Conservation (phyloP, 805 yeast species). For the Wickerhamiella brachini region DNA sequence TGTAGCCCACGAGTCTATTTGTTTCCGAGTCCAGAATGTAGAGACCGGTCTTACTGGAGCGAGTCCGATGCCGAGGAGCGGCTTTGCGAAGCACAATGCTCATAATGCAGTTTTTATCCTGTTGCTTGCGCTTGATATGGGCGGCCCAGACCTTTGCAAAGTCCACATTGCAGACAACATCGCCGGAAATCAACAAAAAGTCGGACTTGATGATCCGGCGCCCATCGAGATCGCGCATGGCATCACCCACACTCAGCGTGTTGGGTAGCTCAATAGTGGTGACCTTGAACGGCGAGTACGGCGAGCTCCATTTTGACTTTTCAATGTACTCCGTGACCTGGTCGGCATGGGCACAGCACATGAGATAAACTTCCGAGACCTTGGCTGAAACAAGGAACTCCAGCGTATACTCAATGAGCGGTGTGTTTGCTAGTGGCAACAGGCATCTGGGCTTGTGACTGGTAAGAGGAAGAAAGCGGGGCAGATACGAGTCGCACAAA, state of each 20-base stretch:
- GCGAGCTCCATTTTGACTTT: conserved; percentile 26
- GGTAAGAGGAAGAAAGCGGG: conserved; percentile 86
- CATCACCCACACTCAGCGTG: conserved; percentile 88
- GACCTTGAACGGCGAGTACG: conserved; percentile 66
- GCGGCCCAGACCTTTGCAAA: conserved; percentile 56
- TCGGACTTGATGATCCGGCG: conserved; percentile 84
- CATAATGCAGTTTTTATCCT: conserved; percentile 81
- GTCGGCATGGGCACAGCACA: conserved; percentile 85
- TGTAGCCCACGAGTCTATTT: conserved; percentile 71
- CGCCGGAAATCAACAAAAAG: conserved; percentile 82
- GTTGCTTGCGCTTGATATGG: conserved; percentile 56
- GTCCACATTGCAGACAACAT: conserved; percentile 86
- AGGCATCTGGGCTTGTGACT: conserved; percentile 78
- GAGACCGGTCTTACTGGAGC: conserved; percentile 61
- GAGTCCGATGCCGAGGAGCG: conserved; percentile 67
- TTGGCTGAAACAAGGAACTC: conserved; percentile 87
- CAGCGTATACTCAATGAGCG: conserved; percentile 84
- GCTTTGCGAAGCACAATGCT: conserved; percentile 90
- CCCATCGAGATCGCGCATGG: conserved; percentile 89
- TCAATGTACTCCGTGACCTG: conserved; percentile 75
- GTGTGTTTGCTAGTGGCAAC: conserved; percentile 83
- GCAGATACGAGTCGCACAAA: conserved; percentile 83
- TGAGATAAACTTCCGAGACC: conserved; percentile 76
- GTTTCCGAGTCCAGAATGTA: conserved; percentile 66
- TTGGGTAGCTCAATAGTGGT: conserved; percentile 73